A percentile compares a stretch with the other conserved stretches of the same genome.
Conservation (phyloP, 1,284 basidiomycete genomes). For the Volvariella volvacea region DNA sequence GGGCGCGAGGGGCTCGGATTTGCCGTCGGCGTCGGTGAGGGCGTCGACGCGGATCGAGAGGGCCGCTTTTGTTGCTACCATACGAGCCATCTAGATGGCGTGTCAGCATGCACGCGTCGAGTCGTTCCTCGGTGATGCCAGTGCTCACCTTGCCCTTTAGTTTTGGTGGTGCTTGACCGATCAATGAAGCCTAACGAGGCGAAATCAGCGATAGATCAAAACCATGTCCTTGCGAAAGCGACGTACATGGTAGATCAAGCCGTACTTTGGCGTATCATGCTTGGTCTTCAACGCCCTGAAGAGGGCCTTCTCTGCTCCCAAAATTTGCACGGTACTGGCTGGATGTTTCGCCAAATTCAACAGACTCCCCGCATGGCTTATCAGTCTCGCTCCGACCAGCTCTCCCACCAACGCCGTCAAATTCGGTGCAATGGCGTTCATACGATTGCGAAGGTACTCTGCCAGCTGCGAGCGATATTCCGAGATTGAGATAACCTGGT, state of each 20-base stretch:
- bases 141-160: constrained; percentile 89
- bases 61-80: constrained; percentile 97
- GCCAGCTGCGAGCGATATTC: constrained; percentile 91
- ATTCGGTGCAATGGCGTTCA: constrained; percentile 97
- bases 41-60: constrained; percentile 97
- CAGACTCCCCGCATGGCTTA: constrained; percentile 94
- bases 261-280: constrained; percentile 98
- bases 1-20: constrained; percentile 76
- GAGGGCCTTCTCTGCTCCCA: constrained; percentile 97
- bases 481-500: constrained; percentile 95
- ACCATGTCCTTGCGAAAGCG: constrained; percentile 1
- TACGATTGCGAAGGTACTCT: constrained; percentile 93
- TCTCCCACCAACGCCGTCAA: constrained; percentile 94
- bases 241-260: constrained; percentile 90
- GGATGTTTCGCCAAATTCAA: constrained; percentile 95
- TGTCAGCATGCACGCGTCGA: constrained; percentile 6
- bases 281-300: constrained; percentile 99
- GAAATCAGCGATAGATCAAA: too few relatives aligned
- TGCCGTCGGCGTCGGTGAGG: constrained; percentile 87
- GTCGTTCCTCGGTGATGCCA: background rate
- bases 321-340: constrained; percentile 95
- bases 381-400: constrained; percentile 92
- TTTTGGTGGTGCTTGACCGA: constrained; percentile 97
- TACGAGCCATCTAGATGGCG: constrained; percentile 83
- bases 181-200: constrained; percentile 69